Base-by-base conservation (phyloP, 2,329 filamentous ascomycete genomes). In the Pseudocercospora eumusae region DNA sequence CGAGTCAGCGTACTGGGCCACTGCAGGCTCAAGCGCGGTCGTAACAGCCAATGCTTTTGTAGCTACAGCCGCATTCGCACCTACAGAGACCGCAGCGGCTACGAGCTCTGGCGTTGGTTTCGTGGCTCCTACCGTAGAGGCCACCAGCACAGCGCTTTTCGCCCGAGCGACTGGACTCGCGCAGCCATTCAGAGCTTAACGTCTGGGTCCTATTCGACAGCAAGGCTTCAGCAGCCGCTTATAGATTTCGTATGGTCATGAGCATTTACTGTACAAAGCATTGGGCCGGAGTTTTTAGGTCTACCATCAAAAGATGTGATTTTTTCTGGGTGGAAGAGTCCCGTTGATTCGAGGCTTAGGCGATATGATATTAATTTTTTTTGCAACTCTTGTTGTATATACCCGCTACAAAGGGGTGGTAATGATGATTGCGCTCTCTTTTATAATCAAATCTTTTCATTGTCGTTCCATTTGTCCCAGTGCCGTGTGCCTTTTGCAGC, bases 51-150 rank as follows among this genome's bases (percentile, higher is more conserved):
- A 52, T 18, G 47, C 47, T 9, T 52, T 27, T 9, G 47, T 52
- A 8, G 47, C 47, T 28, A 52, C 47, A 13, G 61, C 64, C 11
- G 59, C 57, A 5, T 40, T 49, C 8, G 59, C 62, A 13, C 49
- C 49, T 56, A 56, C 58, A 4, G 18, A 59, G 36, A 69, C 68
- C n/a, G 67, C 63, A 13, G 58, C 64, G 13, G 42, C 67, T 11
- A 57, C 44, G 49, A 68, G 64, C 58, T 63, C 63, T 21, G 68
- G 69, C 33, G 62, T 61, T 33, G 68, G 69, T 23, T 70, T 70
- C 56, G 61, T 66, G 13, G 44, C 54, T 18, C 45, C 53, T 23
- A 61, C 58, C 11, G 59, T 54, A 9, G 52, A 15, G 42, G 53
- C 63, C 11, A 65, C 63, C 2, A 57, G 50, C 18, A 65, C 63